Conservation (phyloP, 805 yeast species). For the Kluyveromyces wickerhamii region DNA sequence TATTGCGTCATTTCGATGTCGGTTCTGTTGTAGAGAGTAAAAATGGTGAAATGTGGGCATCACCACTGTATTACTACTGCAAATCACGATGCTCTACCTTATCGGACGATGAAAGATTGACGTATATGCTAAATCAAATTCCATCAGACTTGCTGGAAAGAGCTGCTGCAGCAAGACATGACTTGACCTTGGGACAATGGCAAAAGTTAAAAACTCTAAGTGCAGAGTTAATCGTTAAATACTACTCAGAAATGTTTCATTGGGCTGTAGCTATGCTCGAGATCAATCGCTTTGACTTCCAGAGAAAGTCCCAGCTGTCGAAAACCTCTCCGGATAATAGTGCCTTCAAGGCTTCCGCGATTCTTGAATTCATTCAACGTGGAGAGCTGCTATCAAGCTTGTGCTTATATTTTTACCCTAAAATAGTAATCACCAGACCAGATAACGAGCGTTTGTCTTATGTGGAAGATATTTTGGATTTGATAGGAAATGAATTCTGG, state of each 20-base stretch:
- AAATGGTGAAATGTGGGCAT: conserved; percentile 8
- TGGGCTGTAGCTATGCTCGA: background rate
- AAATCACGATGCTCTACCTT: background rate
- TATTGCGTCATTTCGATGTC: conserved; percentile 25
- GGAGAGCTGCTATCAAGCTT: conserved; percentile 7
- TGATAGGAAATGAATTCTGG: conserved; percentile 22
- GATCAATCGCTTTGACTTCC: background rate
- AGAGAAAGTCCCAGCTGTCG: background rate
- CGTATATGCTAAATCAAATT: conserved; percentile 1
- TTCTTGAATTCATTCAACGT: conserved; percentile 1
- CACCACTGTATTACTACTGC: conserved; percentile 7
- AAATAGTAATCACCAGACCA: conserved; percentile 2
- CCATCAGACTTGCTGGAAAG: background rate
- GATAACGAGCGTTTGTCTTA: conserved; percentile 14
- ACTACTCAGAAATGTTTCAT: background rate
- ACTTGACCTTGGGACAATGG: background rate
- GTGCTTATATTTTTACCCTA: conserved; percentile 6
- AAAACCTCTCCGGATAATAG: too few species aligned
- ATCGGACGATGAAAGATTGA: background rate
- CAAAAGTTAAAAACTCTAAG: background rate
- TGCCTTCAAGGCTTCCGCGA: background rate
- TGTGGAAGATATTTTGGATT: conserved; percentile 20
- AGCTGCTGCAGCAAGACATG: background rate
- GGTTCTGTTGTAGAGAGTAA: conserved; percentile 18
- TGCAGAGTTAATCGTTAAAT: background rate